Evolutionary conservation across 1,284 basidiomycete genomes (phyloP).

Genomic region (Puccinia novopanici): DNA sequence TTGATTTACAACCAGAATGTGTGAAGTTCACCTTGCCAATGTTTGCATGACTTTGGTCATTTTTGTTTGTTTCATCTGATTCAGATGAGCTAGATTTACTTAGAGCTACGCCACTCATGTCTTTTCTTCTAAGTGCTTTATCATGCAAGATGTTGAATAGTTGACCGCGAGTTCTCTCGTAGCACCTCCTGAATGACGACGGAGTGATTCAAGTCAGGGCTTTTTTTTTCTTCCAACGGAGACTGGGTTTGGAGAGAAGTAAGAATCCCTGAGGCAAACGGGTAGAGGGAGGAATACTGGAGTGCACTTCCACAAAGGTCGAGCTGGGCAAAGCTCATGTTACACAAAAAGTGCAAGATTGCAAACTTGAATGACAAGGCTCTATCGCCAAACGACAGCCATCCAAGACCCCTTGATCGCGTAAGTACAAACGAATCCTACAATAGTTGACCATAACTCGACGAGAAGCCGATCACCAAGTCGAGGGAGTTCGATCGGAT

Average conservation of each 20-base stretch:
- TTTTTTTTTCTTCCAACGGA: not conserved
- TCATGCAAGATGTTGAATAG: constrained; percentile 49
- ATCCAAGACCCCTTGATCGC: constrained; percentile 54
- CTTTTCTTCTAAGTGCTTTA: constrained; percentile 48
- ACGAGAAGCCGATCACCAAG: constrained; percentile 23
- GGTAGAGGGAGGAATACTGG: constrained; percentile 55
- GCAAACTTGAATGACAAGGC: constrained; percentile 61
- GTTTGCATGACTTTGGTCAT: constrained; percentile 61
- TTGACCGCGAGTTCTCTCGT: constrained; percentile 54
- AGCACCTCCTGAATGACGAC: constrained; percentile 30
- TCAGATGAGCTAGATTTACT: constrained; percentile 10
- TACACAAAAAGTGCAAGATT: constrained; percentile 57
- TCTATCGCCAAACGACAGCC: constrained; percentile 57
- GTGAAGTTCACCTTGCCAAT: constrained; percentile 66
- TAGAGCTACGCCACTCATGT: constrained; percentile 41
- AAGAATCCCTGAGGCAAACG: not conserved
- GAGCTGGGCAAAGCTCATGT: constrained; percentile 70
- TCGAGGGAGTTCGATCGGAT: constrained; percentile 37
- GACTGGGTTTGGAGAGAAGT: not conserved
- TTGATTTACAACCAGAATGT: not conserved
- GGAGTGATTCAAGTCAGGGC: not conserved
- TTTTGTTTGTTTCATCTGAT: constrained; percentile 26
- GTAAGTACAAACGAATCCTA: constrained; percentile 61
- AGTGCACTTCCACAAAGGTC: constrained; percentile 71
- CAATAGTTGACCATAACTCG: constrained; percentile 42